These are phyloP conservation scores for Leptographium lundbergii DNA, from an alignment of 2,329 filamentous ascomycete species.

Conservation along the genomic window DNA sequence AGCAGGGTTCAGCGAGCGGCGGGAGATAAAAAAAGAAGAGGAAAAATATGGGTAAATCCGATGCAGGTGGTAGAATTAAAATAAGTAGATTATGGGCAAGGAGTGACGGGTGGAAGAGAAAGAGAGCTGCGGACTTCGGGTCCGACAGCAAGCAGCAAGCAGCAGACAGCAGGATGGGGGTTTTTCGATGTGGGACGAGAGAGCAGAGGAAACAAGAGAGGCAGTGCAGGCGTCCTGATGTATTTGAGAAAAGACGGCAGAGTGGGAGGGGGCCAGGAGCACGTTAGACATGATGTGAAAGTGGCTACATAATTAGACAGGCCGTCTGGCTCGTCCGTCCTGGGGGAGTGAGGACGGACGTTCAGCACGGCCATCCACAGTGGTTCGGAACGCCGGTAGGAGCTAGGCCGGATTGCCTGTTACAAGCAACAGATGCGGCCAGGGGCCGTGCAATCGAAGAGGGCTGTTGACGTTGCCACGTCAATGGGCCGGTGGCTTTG, in stretches of 20 bases:
- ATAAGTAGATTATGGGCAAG: background rate
- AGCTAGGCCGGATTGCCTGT: conserved; percentile 36
- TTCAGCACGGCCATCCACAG: conserved; percentile 25
- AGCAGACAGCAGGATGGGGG: too few species aligned
- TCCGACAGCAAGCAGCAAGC: background rate
- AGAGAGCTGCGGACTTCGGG: background rate
- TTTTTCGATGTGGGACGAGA: conserved; percentile 29
- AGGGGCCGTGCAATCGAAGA: conserved; percentile 13
- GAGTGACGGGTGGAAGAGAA: background rate
- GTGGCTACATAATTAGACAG: background rate
- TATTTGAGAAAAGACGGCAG: background rate
- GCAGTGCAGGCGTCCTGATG: conserved; percentile 22
- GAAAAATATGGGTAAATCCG: background rate
- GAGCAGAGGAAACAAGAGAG: conserved; percentile 20
- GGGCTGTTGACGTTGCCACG: background rate
- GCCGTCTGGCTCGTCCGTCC: background rate
- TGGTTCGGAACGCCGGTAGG: conserved; percentile 37
- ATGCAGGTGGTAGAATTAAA: too few species aligned
- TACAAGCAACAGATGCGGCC: conserved; percentile 25
- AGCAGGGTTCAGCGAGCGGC: conserved; percentile 14
- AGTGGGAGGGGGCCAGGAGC: background rate
- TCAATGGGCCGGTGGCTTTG: background rate
- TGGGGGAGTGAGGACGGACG: background rate
- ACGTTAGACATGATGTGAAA: background rate
- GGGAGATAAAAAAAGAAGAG: background rate